phyloP scores from a whole-genome alignment of 2,329 filamentous ascomycete genomes.

The Aureobasidium mangrovei region DNA sequence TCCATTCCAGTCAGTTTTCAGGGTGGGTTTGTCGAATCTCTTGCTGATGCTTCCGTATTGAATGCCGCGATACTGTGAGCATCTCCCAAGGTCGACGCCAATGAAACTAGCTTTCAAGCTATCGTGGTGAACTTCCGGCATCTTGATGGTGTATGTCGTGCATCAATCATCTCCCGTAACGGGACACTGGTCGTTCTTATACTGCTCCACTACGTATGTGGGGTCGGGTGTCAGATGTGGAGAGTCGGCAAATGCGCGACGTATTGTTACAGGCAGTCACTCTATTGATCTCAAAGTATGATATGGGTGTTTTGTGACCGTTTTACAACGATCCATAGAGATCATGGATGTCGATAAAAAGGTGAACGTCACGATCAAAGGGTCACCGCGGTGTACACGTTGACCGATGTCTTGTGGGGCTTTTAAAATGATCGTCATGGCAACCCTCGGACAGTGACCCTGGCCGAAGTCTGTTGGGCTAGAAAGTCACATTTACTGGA shows the following conservation, averaged over 20 bases:
- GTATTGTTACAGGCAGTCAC: too few species aligned
- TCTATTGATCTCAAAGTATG: too few species aligned
- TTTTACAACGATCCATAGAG: too few species aligned
- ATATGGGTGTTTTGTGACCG: too few species aligned
- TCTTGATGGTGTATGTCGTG: background rate
- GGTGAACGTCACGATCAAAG: too few species aligned
- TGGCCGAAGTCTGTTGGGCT: too few species aligned
- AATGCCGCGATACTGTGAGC: constrained; percentile 18
- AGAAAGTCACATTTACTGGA: too few species aligned
- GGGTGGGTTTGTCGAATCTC: constrained; percentile 15
- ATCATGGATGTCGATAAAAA: too few species aligned
- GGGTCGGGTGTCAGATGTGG: background rate
- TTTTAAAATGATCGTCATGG: too few species aligned
- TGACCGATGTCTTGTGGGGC: too few species aligned
- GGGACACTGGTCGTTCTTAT: background rate
- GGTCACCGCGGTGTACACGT: too few species aligned
- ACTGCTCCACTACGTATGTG: constrained; percentile 5
- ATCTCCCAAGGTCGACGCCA: constrained; percentile 10
- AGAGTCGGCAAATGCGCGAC: background rate
- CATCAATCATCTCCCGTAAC: background rate
- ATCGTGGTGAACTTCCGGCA: constrained; percentile 13
- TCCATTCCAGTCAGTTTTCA: constrained; percentile 17
- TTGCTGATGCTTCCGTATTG: constrained; percentile 16
- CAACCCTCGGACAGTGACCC: too few species aligned
- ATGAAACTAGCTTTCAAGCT: constrained; percentile 16